Percentiles rank a stretch among this genome's conserved stretches.
Conservation (phyloP, 257 asterid species). For the Solanum clarkiae region DNA sequence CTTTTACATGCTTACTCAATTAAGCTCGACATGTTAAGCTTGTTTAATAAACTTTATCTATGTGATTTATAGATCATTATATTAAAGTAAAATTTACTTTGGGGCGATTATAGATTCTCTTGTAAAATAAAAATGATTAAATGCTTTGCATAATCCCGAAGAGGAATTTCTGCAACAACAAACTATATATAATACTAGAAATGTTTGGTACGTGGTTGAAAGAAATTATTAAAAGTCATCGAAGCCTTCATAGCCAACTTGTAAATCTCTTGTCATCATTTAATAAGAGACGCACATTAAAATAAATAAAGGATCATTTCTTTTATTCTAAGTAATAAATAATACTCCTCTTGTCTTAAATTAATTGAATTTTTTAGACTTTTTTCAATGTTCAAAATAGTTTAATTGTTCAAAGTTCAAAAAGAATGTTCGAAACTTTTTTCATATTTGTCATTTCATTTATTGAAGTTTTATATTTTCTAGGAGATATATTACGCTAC, state of each 20-base stretch:
- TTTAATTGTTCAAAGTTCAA: too few relatives aligned
- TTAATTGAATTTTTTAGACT: too few relatives aligned
- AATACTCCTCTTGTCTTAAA: too few relatives aligned
- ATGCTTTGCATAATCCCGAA: background rate
- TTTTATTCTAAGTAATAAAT: background rate
- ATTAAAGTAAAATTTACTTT: too few relatives aligned
- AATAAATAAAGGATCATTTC: background rate
- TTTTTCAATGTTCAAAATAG: too few relatives aligned
- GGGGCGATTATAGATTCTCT: background rate
- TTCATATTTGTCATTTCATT: too few relatives aligned
- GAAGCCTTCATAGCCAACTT: background rate
- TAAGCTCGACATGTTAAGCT: fast-evolving
- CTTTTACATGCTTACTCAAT: background rate
- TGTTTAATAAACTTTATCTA: background rate
- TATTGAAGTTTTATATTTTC: too few relatives aligned
- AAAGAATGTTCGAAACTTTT: too few relatives aligned
- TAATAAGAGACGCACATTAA: background rate
- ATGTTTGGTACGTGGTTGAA: background rate
- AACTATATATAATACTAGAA: background rate
- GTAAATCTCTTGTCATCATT: background rate
- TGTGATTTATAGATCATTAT: fast-evolving
- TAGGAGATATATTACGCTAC: too few relatives aligned
- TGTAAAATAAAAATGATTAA: background rate
- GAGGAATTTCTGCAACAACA: background rate
- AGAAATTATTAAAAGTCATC: background rate